Base-by-base conservation (phyloP, 805 yeast genomes). In the Candida morakotiae region DNA sequence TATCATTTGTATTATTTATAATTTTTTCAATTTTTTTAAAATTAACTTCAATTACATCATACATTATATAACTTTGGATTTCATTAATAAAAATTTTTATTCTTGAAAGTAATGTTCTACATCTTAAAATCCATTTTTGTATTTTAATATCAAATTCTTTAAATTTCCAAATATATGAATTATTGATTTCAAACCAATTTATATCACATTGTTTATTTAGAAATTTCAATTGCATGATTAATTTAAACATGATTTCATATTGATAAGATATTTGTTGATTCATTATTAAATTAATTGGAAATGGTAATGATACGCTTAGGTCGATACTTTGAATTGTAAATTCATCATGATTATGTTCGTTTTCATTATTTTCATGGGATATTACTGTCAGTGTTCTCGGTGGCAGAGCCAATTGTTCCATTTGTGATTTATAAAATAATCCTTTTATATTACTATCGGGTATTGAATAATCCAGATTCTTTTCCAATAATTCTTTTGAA, bases 251-350 rank as follows among this genome's bases (percentile, higher is more conserved):
- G 24, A 87, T 64, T 55, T 91, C 96, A 52, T 83, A 87, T 44
- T 93, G 87, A 34, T 79, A 71, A 13, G 87, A 64, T 18, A 81
- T 77, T 11, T 87, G 82, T 38, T 80, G 75, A 13, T 84, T 78
- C 1, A 87, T 62, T 1, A 93, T 68, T 18, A 91, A 66, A 50
- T 87, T 87, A 34, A 87, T 60, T 0, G 99, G 99, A 53, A 87
- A 93, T 3, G 97, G 96, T 16, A 89, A 57, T n/a, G 70, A 58
- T 6, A 81, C 42, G 28, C 80, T 78, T 31, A 83, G 58, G 40
- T 74, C 75, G 9, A 83, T 55, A 35, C 73, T 71, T 32, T 79
- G 66, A 1, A 82, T 64, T 1, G 77, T 28, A 3, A 26, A 17
- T 10, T 30, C 39, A 14, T 36, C 21, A 15, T 31, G 66, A 67